Evolutionary conservation across 2,329 filamentous ascomycete species (phyloP), one percentile per base, ranked within the genome.

Genomic region (Colletotrichum sp.): DNA sequence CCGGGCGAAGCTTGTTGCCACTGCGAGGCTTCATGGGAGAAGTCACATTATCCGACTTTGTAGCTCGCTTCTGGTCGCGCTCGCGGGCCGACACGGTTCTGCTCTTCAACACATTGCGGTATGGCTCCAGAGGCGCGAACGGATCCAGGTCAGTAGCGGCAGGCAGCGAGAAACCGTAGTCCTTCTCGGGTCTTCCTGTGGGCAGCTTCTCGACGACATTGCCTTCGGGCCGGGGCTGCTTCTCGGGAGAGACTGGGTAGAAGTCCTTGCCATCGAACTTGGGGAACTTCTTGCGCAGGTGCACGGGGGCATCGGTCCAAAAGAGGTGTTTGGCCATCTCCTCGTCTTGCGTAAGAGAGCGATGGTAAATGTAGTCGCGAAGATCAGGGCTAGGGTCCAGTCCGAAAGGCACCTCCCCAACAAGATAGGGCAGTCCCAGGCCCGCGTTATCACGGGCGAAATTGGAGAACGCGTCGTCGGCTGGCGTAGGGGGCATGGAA

Each of bases 231-330:
- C 57, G 64, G 62, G 77, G 34, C 76, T 83, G 79, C 80, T 89
- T 90, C 67, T 77, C 81, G 2, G 90, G 90, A 1, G 91, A 92
- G 5, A 90, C 84, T 34, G 89, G 90, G 77, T 92, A 93, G 78
- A 93, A 93, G 80, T 93, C 88, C 81, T 91, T 92, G 28, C 92
- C 91, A 78, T 93, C 91, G 79, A 92, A 93, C 81, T 91, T 93
- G 39, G 92, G 91, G 55, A 93, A 84, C 3, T 90, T 90, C 39
- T 85, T 86, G 65, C 89, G 86, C 15, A 87, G 85, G 78, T 88
- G 87, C 34, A 84, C 86, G 57, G 91, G 88, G 18, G 89, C 88
- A 59, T 90, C 89, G 12, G 90, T 91, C 90, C 91, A 93, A 81
- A 92, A 93, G 77, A 92, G 83, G 77, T 89, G 88, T 60, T 91